A percentile compares a stretch with the other conserved stretches of the same genome.
Conservation (phyloP, 768 basidiomycete species). For the Austroboletus eburneus region DNA sequence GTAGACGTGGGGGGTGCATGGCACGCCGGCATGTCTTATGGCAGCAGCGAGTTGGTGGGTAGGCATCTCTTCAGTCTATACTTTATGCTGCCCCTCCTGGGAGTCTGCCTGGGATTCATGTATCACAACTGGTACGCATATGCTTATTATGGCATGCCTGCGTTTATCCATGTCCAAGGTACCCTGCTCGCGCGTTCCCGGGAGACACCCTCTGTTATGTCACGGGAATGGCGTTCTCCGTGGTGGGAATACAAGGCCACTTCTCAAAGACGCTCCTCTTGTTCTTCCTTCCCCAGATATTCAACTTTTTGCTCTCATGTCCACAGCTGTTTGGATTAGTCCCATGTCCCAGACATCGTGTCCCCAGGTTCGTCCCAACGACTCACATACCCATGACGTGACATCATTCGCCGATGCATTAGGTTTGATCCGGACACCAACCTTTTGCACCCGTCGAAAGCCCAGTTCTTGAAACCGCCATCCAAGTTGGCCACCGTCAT, state of each 20-base stretch:
- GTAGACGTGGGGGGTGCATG: slow-evolving; percentile 75
- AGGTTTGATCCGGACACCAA: slow-evolving; percentile 77
- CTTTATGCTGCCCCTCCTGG: slow-evolving; percentile 94
- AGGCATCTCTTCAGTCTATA: slow-evolving; percentile 95
- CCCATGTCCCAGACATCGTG: slow-evolving; percentile 89
- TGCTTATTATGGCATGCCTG: not conserved
- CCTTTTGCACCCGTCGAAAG: slow-evolving; percentile 73
- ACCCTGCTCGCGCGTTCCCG: slow-evolving; percentile 90
- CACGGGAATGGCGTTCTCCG: slow-evolving; percentile 97
- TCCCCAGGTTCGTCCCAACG: slow-evolving; percentile 64
- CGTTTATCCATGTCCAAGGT: slow-evolving; percentile 49
- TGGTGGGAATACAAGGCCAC: slow-evolving; percentile 95
- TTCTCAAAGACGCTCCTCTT: slow-evolving; percentile 94
- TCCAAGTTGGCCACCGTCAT: slow-evolving; percentile 48
- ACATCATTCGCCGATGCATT: not conserved
- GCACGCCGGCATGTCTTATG: slow-evolving; percentile 82
- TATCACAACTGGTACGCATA: slow-evolving; percentile 89
- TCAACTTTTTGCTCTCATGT: slow-evolving; percentile 93
- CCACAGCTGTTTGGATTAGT: slow-evolving; percentile 95
- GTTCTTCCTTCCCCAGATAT: slow-evolving; percentile 97
- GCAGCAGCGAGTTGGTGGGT: slow-evolving; percentile 82
- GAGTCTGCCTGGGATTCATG: slow-evolving; percentile 84
- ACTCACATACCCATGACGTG: not conserved
- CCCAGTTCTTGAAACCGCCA: slow-evolving; percentile 56
- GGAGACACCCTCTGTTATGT: slow-evolving; percentile 98